A percentile compares a stretch with the other conserved stretches of the same genome.
Conservation (phyloP, 1,139 yeast species). For the Suhomyces bribrorum region DNA sequence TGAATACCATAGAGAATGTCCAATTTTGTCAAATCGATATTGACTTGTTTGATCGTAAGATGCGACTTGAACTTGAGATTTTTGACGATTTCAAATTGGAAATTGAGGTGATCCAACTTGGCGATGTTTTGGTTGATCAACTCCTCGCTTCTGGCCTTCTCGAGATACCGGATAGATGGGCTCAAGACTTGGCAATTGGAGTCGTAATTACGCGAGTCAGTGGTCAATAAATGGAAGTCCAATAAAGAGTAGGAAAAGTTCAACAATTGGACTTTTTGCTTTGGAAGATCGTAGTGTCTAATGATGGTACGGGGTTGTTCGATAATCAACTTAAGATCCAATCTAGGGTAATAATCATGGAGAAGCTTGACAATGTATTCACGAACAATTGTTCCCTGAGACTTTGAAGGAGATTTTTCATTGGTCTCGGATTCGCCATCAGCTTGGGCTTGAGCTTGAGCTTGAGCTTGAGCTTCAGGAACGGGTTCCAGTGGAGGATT, state of each 20-base stretch:
- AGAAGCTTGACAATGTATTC: conserved; percentile 22
- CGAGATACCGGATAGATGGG: conserved; percentile 36
- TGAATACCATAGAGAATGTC: conserved; percentile 37
- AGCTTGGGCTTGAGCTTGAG: no score
- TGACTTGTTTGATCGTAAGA: conserved; percentile 24
- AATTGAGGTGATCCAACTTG: conserved; percentile 23
- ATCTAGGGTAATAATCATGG: conserved; percentile 45
- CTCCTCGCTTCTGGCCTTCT: conserved; percentile 19
- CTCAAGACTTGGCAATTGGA: conserved; percentile 37
- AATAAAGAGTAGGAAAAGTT: conserved; percentile 42
- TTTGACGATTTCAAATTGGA: conserved; percentile 30
- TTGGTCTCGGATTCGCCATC: conserved; percentile 2
- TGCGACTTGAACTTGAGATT: conserved; percentile 30
- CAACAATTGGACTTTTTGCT: conserved; percentile 29
- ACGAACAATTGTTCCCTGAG: conserved; percentile 17
- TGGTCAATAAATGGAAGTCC: conserved; percentile 39
- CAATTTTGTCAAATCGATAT: conserved; percentile 32
- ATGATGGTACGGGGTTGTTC: conserved; percentile 47
- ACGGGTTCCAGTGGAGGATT: not conserved
- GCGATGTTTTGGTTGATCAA: conserved; percentile 18
- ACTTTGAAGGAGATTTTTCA: not conserved
- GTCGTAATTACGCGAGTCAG: conserved; percentile 37
- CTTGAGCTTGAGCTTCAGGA: not conserved
- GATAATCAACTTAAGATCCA: conserved; percentile 42
- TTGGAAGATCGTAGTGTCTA: conserved; percentile 26